Evolutionary conservation across 1,284 basidiomycete genomes (phyloP), one percentile per base, ranked within the genome.

Genomic region (Boletus nobilissimus): DNA sequence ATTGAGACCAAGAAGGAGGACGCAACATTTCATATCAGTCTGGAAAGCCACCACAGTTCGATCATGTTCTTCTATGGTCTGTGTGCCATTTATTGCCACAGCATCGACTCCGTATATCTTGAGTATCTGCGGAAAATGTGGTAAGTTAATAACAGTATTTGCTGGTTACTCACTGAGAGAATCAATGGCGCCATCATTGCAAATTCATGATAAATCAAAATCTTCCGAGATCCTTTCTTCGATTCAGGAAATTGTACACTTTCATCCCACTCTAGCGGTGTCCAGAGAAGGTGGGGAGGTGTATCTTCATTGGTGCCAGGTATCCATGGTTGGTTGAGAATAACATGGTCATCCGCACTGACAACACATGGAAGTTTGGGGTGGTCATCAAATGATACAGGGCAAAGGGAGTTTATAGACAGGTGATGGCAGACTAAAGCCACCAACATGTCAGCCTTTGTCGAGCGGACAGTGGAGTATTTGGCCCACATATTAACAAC

Each of bases 111-210:
- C 68, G 34, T 73, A 77, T 16, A 73, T 5, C 51, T 67, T 39
- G 0, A 78, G 16, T 54, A 78, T 70, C 76, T 77, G 22, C n/a
- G n/a, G n/a, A n/a, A n/a, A n/a, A n/a, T n/a, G n/a, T n/a, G n/a
- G n/a, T n/a, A n/a, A n/a, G n/a, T n/a, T 32, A 69, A 57, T 18
- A 36, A 48, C 11, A 39, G 32, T 4, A 46, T 46, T 46, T 46
- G 43, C 43, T 46, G 43, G 43, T 54, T 60, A 72, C 70, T 76
- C 38, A 26, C 77, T 7, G 75, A 77, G 67, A 77, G 75, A 3
- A 73, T 78, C 39, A 78, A 14, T 4, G 68, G 76, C 3, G 76
- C 71, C 76, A 78, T 78, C 72, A 78, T 78, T 26, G 76, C 62
- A 48, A 78, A 78, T 18, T 78, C 57, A 6, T 77, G 77, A 64